Base-by-base conservation (phyloP, 352 stramenopile genomes). In the Phytophthora quininea region DNA sequence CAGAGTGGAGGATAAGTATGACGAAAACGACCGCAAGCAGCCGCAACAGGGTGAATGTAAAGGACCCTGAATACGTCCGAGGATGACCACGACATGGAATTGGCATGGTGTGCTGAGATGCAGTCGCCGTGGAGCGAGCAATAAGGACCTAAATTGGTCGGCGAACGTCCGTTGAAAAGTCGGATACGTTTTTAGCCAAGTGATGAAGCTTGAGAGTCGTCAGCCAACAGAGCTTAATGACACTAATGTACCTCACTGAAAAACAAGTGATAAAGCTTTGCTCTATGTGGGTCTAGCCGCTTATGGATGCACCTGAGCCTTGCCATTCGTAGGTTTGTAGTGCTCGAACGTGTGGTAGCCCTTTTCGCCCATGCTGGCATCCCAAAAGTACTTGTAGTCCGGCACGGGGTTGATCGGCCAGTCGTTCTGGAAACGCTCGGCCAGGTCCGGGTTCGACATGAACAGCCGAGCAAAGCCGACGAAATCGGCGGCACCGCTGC, bases 391-490 rank as follows among this genome's bases (percentile, higher is more conserved):
- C 37, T 65, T 52, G 42, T 53, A 65, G 0, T 37, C 30, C 2
- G 37, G 29, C 38, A 32, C 14, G 9, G 49, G 15, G 31, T 65
- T 65, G 0, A 65, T n/a, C 10, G 58, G 58, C 56, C 56, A 63
- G 45, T 63, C 56, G 56, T 71, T 66, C 48, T 58, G 42, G 45
- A 71, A 61, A 6, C 64, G 64, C 45, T 75, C 61, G 4, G 67
- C 62, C 29, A 80, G 50, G 58, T 82, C 71, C 30, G 74, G 74
- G 48, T 76, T 82, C 27, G 49, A 50, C 29, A 76, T 77, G 55
- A 71, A 82, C 45, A 53, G 54, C 19, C 65, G 62, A 8, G 74
- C 67, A 33, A 80, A 84, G 30, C 48, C 64, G 7, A 84, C 58
- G 12, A 66, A 58, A 50, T 84, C 70, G 11, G 60, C 54, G 4